Base-by-base conservation (phyloP, 345 rosid species). In the Pistacia integerrima region DNA sequence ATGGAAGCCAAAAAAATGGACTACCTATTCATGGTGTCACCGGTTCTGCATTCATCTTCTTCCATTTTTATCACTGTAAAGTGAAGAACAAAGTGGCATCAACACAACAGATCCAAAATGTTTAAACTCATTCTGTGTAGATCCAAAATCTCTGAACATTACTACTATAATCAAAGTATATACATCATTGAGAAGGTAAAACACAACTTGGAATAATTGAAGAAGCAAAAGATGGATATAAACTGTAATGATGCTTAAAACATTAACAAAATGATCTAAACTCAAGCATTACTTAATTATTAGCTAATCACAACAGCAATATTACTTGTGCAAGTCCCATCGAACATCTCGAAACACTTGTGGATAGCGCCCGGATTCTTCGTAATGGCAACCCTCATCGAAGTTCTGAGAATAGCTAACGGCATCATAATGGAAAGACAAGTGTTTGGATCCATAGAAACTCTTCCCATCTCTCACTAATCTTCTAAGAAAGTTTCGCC, bases 321-420 rank as follows among this genome's bases (percentile, higher is more conserved):
- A 48, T 20, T 71, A 77, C 55, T 76, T 66, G 13, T 75, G 84
- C 18, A 84, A 76, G 48, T 85, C 72, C 83, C 81, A 81, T 73
- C 84, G 76, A 49, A 77, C 81, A 54, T 75, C 73, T 60, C 33
- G 51, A 11, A 63, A 73, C 49, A 76, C 76, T 14, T 73, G 72
- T 11, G 74, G 74, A 16, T 56, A 52, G 7, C 76, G 78, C 44
- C 73, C 74, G 25, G 83, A 72, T 13, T 84, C 85, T 46, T 86
- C 72, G 36, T 16, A 46, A 60, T 77, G 79, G 25, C 64, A 77
- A 11, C 93, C 91, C 63, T 93, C 93, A 51, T 93, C 98, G 49
- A 93, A 93, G 33, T 93, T 93, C 86, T 86, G 91, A 0, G 92
- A 82, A 70, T 93, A 93, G 80, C 98, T 93, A 71, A 88, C 88